These are phyloP conservation scores for Karstenula rhodostoma DNA, from an alignment of 2,329 filamentous ascomycete species.

Conservation along the genomic window DNA sequence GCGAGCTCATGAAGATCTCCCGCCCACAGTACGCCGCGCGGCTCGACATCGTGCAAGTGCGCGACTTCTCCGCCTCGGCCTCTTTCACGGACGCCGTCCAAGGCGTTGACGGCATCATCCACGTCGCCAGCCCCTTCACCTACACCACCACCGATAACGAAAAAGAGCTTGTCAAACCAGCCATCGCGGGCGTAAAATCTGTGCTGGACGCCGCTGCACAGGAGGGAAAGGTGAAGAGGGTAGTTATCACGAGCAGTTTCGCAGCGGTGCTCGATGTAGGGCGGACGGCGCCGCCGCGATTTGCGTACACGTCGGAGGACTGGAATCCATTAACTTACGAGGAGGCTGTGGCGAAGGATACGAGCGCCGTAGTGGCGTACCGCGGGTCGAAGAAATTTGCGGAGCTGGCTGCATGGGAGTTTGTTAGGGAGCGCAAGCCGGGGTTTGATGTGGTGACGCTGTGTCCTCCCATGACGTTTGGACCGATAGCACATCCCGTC, in stretches of 20 bases:
- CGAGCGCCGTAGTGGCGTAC: conserved; percentile 29
- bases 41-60: conserved; percentile 55
- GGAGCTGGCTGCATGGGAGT: conserved; percentile 36
- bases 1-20: conserved; percentile 48
- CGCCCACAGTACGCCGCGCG: conserved; percentile 46
- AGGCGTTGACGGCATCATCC: conserved; percentile 55
- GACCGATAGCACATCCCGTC: conserved; percentile 29
- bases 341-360: conserved; percentile 25
- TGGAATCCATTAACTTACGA: conserved; percentile 39
- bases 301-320: conserved; percentile 31
- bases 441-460: conserved; percentile 33
- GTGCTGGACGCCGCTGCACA: conserved; percentile 47
- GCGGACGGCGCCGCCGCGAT: conserved; percentile 19
- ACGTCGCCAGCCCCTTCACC: conserved; percentile 57
- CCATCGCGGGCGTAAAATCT: conserved; percentile 56
- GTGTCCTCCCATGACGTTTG: conserved; percentile 39
- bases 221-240: conserved; percentile 22
- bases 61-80: conserved; percentile 52
- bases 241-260: conserved; percentile 31
- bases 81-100: conserved; percentile 51
- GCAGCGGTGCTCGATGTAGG: conserved; percentile 22
- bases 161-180: conserved; percentile 56
- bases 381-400: conserved; percentile 35
- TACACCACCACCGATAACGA: conserved; percentile 56
- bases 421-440: conserved; percentile 29